A percentile compares a stretch with the other conserved stretches of the same genome.
phyloP scores from a whole-genome alignment of 768 basidiomycete genomes.

The Termitomyces sp. region DNA sequence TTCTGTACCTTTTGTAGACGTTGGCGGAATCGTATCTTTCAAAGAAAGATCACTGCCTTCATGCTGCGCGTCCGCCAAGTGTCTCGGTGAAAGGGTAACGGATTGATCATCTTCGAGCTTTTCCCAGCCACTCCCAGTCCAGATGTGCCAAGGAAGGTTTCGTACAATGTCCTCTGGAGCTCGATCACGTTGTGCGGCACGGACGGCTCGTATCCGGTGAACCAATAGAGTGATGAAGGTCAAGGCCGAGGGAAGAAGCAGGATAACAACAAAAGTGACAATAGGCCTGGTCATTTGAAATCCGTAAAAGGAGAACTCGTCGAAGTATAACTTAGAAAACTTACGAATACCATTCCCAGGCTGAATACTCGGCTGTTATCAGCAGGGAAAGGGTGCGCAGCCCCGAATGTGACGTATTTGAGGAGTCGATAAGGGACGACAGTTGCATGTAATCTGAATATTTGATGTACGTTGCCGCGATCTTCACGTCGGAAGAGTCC shows the following conservation, averaged over 20 bases:
- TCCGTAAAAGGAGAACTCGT: conserved; percentile 5
- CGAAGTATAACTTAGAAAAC: conserved; percentile 24
- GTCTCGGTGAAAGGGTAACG: conserved; percentile 19
- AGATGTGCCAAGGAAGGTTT: conserved; percentile 77
- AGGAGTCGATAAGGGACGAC: conserved; percentile 61
- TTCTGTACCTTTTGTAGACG: conserved; percentile 15
- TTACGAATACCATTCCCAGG: conserved; percentile 93
- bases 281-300: conserved; percentile 54
- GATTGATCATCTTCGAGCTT: conserved; percentile 56
- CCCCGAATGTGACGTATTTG: conserved; percentile 79
- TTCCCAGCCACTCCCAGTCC: conserved; percentile 80
- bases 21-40: too few species aligned
- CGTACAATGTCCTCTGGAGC: conserved; percentile 81
- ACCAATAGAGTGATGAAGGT: conserved; percentile 88
- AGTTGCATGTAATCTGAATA: conserved; percentile 77
- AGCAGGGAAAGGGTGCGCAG: conserved; percentile 71
- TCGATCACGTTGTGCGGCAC: conserved; percentile 79
- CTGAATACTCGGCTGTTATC: conserved; percentile 75
- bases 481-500: conserved; percentile 81
- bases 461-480: conserved; percentile 86
- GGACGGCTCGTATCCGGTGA: conserved; percentile 81
- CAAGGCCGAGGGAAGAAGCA: conserved; percentile 86
- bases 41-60: not conserved
- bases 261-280: conserved; percentile 81
- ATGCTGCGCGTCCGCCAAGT: conserved; percentile 30